Conservation (phyloP, 345 rosid genomes). For the Salix suchowensis region DNA sequence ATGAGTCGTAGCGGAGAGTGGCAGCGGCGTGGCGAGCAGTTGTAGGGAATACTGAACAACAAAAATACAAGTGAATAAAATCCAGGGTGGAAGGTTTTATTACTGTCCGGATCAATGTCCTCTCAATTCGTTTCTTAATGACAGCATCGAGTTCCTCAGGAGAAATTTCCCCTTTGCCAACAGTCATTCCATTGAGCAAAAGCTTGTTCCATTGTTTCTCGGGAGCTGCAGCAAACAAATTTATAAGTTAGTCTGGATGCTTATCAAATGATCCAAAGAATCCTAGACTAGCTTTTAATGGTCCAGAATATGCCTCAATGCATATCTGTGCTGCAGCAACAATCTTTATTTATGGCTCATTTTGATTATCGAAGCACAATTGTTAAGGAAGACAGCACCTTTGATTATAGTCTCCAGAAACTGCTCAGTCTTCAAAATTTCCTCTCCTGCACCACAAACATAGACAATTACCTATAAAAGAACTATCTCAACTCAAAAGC, state of each 20-base stretch:
- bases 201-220: slow-evolving; percentile 82
- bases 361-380: background rate
- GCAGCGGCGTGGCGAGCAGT: background rate
- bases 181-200: slow-evolving; percentile 59
- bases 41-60: background rate
- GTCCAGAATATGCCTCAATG: background rate
- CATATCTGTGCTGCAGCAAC: background rate
- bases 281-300: background rate
- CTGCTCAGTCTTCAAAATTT: slow-evolving; percentile 63
- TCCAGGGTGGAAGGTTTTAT: slow-evolving; percentile 10
- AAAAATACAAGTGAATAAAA: background rate
- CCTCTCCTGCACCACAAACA: slow-evolving; percentile 48
- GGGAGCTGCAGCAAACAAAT: slow-evolving; percentile 56
- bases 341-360: background rate
- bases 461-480: background rate
- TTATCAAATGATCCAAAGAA: background rate
- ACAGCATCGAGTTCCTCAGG: slow-evolving; percentile 66
- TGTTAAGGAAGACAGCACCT: slow-evolving; percentile 34
- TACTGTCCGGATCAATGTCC: slow-evolving; percentile 81
- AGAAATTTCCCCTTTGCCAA: slow-evolving; percentile 61
- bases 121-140: slow-evolving; percentile 68
- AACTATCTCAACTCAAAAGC: too few species aligned
- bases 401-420: slow-evolving; percentile 72
- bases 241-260: background rate
- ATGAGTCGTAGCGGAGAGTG: background rate